These are phyloP conservation scores for Hansenula sp. DNA, from an alignment of 1,139 yeast species.

Conservation along the genomic window DNA sequence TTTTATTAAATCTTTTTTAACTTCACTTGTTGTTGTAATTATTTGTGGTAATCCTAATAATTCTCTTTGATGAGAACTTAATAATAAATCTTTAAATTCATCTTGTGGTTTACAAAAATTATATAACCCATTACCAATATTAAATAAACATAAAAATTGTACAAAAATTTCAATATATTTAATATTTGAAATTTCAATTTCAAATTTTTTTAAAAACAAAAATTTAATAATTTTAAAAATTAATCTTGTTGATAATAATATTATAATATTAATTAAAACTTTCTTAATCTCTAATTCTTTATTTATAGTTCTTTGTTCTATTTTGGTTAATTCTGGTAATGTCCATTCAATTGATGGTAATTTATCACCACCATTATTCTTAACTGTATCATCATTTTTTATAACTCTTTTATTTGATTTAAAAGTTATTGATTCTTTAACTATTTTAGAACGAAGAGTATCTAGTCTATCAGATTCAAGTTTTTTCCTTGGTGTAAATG, in stretches of 20 bases:
- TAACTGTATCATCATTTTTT: not conserved
- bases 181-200: slow-evolving; percentile 4
- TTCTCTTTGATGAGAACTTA: slow-evolving; percentile 36
- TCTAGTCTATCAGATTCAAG: not conserved
- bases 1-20: slow-evolving; percentile 4
- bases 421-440: slow-evolving; percentile 1
- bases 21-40: slow-evolving; percentile 9
- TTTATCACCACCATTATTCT: not conserved
- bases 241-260: slow-evolving; percentile 26
- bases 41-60: slow-evolving; percentile 35
- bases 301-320: slow-evolving; percentile 29
- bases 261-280: slow-evolving; percentile 28
- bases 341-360: slow-evolving; percentile 21
- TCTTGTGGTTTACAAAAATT: slow-evolving; percentile 32
- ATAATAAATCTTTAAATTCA: slow-evolving; percentile 34
- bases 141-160: slow-evolving; percentile 31
- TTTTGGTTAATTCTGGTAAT: slow-evolving; percentile 29
- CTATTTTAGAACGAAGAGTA: slow-evolving; percentile 2
- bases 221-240: slow-evolving; percentile 20
- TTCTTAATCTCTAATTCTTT: slow-evolving; percentile 34
- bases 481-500: slow-evolving; percentile 6
- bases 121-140: slow-evolving; percentile 31
- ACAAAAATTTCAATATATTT: slow-evolving; percentile 16
- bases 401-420: too few species aligned
- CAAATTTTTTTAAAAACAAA: slow-evolving; percentile 19